These are phyloP conservation scores for Herpetospermum pedunculosum DNA, from an alignment of 306 rosid genomes.

Conservation along the genomic window DNA sequence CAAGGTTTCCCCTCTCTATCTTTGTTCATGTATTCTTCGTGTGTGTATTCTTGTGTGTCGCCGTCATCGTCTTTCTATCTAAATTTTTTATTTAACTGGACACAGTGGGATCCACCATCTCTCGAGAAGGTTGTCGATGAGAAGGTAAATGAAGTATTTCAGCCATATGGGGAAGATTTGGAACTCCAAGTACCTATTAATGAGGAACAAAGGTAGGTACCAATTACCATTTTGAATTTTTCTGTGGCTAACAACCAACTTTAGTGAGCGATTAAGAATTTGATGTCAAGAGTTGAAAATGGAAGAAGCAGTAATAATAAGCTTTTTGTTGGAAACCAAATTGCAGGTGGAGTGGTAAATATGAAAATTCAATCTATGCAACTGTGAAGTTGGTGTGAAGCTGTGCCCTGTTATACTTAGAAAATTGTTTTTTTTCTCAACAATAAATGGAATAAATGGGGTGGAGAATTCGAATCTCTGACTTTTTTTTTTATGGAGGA, in stretches of 20 bases:
- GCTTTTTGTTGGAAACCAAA: conserved; percentile 4
- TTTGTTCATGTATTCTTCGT: neutral
- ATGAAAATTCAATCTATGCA: conserved; percentile 54
- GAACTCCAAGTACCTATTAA: conserved; percentile 63
- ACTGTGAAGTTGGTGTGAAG: conserved; percentile 11
- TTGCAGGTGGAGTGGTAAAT: conserved; percentile 76
- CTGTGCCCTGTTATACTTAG: too few species aligned
- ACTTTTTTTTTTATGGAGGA: too few species aligned
- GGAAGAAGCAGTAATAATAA: neutral
- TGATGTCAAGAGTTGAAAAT: neutral
- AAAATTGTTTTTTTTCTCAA: too few species aligned
- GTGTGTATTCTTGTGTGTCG: neutral
- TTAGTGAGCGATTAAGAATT: neutral
- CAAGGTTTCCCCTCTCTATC: conserved; percentile 34
- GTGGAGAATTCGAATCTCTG: too few species aligned
- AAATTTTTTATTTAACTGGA: neutral
- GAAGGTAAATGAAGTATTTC: conserved; percentile 45
- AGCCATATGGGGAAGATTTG: conserved; percentile 46
- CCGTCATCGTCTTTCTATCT: neutral
- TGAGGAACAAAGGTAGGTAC: conserved; percentile 42
- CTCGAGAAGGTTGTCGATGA: conserved; percentile 44
- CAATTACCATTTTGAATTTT: too few species aligned
- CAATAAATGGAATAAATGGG: too few species aligned
- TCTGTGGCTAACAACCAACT: neutral
- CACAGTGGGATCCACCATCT: conserved; percentile 74